Evolutionary conservation across 2,329 filamentous ascomycete species (phyloP), one percentile per base, ranked within the genome.

Genomic region (Pyrenophora tritici-repentis): DNA sequence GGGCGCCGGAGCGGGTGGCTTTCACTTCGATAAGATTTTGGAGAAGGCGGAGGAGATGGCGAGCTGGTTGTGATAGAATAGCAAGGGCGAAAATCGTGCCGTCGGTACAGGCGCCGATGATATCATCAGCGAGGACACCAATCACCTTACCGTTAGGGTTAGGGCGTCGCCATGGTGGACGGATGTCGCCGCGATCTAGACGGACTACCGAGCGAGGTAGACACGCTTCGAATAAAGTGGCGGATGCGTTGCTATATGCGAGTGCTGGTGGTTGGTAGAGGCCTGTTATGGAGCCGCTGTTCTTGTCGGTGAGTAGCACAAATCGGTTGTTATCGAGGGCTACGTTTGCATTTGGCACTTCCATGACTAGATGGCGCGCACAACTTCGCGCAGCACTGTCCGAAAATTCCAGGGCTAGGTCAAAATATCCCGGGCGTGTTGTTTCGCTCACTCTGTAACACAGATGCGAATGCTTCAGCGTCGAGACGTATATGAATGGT

Each of bases 1-100:
- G 51, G 7, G 42, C 42, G 6, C 53, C 55, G 4, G 63, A 53
- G 6, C 59, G 55, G 3, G 40, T 52, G 6, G 47, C 42, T 39
- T 66, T 66, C 8, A 51, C 58, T 29, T 66, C 59, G 20, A 73
- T 62, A 26, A 95, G 69, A 51, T 88, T 87, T 65, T 95, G 87
- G 1, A 97, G 68, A 56, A 93, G 85, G 50, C 82, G 81, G 4
- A 97, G 78, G 3, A 96, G 77, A 6, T 81, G 79, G 83, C 87
- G 89, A 6, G 86, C 81, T 2, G 82, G 73, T 14, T 81, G 64
- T 8, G 80, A 76, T 0, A 97, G 74, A 12, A 92, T 74, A 1
- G 82, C 82, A 61, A 97, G 87, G 13, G 75, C 70, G 36, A 79
- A 77, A 12, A 85, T 63, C 1, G 78, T 76, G 29, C 82, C 82